Conservation (phyloP, 2,329 filamentous ascomycete genomes). For the Alternaria incomplexa region DNA sequence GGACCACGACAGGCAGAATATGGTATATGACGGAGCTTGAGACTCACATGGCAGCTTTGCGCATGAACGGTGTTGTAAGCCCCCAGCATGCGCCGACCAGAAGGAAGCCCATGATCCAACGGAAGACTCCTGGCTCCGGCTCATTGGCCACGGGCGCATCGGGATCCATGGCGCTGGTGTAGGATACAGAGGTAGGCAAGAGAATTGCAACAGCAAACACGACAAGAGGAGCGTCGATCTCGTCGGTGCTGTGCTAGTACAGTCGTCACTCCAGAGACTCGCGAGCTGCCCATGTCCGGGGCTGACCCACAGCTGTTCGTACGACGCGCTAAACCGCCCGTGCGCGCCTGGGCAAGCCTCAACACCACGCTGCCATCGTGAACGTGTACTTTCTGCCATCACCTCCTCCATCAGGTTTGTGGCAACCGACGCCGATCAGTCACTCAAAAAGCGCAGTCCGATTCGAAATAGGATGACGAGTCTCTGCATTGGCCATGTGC, state of each 20-base stretch:
- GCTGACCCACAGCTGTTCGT: background rate
- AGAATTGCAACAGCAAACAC: background rate
- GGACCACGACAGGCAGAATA: background rate
- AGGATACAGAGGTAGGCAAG: background rate
- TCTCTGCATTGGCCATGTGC: background rate
- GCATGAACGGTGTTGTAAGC: constrained; percentile 87
- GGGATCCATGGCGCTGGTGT: constrained; percentile 34
- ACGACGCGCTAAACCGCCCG: constrained; percentile 4
- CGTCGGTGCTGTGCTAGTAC: background rate
- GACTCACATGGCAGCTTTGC: constrained; percentile 72
- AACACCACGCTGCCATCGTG: background rate
- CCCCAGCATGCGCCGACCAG: constrained; percentile 93
- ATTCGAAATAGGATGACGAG: background rate
- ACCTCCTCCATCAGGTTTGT: background rate
- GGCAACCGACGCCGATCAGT: background rate
- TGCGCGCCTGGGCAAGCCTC: constrained; percentile 6
- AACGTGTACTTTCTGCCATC: background rate
- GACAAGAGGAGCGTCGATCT: background rate
- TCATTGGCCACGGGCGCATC: constrained; percentile 32
- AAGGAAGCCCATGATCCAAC: constrained; percentile 87
- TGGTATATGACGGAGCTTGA: background rate
- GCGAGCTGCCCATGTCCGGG: background rate
- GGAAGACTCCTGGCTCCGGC: constrained; percentile 62
- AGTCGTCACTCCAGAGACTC: background rate
- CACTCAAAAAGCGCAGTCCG: background rate